phyloP scores from a whole-genome alignment of 1,284 basidiomycete genomes.

The Leccinum holopus region DNA sequence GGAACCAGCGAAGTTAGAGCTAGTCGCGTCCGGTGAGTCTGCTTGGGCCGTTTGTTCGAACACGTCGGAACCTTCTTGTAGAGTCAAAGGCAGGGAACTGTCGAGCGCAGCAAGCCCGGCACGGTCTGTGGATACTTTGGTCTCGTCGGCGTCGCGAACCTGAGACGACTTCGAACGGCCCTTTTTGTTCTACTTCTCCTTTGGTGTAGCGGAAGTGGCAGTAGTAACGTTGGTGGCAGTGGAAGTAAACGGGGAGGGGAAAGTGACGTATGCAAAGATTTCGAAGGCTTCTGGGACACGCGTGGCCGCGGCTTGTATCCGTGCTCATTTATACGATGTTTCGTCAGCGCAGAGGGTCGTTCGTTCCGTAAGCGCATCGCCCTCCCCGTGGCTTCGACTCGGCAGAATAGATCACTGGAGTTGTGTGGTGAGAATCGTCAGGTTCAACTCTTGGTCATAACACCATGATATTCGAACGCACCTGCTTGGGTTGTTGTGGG shows the following conservation, averaged over 20 bases:
- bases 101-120: neutral
- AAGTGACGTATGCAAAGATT: neutral
- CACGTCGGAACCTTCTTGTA: neutral
- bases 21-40: neutral
- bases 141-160: neutral
- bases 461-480: conserved; percentile 1
- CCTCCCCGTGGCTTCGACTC: conserved; percentile 12
- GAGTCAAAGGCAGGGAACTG: neutral
- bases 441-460: neutral
- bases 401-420: neutral
- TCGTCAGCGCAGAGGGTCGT: conserved; percentile 30
- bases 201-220: neutral
- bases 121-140: neutral
- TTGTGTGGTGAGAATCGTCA: conserved; percentile 16
- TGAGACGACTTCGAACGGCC: neutral
- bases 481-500: conserved; percentile 18
- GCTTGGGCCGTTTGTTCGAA: neutral
- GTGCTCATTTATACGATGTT: conserved; percentile 28
- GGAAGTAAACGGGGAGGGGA: neutral
- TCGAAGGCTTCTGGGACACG: neutral
- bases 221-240: neutral
- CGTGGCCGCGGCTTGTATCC: conserved; percentile 9
- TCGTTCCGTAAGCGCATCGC: conserved; percentile 17
- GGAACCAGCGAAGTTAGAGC: neutral
- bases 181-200: neutral